Base-by-base conservation (phyloP, 2,329 filamentous ascomycete genomes). In the Didymella sp. region DNA sequence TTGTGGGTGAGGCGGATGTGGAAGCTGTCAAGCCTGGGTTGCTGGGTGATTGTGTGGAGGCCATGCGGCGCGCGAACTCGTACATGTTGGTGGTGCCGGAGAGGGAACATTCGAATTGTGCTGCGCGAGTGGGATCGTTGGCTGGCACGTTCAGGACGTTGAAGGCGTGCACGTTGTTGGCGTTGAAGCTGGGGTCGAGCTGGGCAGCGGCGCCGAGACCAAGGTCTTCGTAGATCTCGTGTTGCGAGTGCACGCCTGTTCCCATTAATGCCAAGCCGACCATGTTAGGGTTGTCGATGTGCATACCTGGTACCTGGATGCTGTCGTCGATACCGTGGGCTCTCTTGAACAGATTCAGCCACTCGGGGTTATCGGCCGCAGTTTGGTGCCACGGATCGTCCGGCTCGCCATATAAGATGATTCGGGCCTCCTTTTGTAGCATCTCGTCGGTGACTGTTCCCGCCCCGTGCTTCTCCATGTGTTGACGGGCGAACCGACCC, bases 341-440 rank as follows among this genome's bases (percentile, higher is more conserved):
- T 62, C 80, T 78, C 62, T 81, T 81, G 72, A 81, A 82, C 6
- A 82, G 62, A 40, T 75, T 76, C 11, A 81, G 71, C 80, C 80
- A 82, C 53, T 81, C 80, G 0, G 71, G 66, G 38, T 76, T 77
- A 33, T 76, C 74, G 15, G 74, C 74, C 12, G 74, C 70, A 1
- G 75, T 76, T 27, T 76, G 73, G 49, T 82, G 79, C 80, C 80
- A 83, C 7, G 73, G 64, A 51, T 84, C 81, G 37, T 83, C 80
- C 15, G 62, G 58, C 9, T 74, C 73, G 15, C 78, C 77, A 54
- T 82, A 84, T 5, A 83, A 56, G 19, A 83, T 78, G 33, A 70
- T 67, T n/a, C 81, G 74, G 2, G 81, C 78, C 51, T 82, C 73
- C 4, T 62, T 60, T 64, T 84, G 81, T 6, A 84, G 71, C 75